These are phyloP conservation scores for Vaccinium myrtillus DNA, from an alignment of 148 eudicot species.

Conservation along the genomic window DNA sequence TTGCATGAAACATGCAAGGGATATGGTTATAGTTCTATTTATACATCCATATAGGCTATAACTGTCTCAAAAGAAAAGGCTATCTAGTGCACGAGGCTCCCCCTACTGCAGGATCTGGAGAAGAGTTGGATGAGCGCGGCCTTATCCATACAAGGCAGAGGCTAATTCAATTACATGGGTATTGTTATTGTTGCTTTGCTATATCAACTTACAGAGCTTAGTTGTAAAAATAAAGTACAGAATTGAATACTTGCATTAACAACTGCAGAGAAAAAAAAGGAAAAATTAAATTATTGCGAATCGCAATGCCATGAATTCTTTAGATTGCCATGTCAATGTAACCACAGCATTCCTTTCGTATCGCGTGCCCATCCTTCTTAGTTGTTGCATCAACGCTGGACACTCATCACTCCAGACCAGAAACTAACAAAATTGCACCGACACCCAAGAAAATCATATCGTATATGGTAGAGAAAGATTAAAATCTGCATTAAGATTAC, in stretches of 20 bases:
- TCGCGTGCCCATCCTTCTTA: neutral
- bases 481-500: neutral
- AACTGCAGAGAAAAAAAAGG: neutral
- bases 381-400: neutral
- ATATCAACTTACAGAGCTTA: neutral
- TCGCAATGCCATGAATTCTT: no score
- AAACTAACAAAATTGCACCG: neutral
- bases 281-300: no score
- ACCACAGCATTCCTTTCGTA: neutral
- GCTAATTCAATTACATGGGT: constrained; percentile 2
- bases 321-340: neutral
- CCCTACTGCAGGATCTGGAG: neutral
- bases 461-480: neutral
- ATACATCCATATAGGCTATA: neutral
- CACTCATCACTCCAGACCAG: neutral
- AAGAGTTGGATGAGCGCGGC: neutral
- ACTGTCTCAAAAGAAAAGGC: neutral
- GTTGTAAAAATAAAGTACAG: neutral
- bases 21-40: neutral
- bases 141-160: neutral
- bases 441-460: neutral
- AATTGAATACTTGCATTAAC: neutral
- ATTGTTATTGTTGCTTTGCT: neutral
- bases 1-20: neutral
- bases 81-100: neutral